A percentile compares a stretch with the other conserved stretches of the same genome.
These are phyloP conservation scores for Claviceps fusiformis DNA, from an alignment of 2,329 filamentous ascomycete genomes.

Conservation along the genomic window DNA sequence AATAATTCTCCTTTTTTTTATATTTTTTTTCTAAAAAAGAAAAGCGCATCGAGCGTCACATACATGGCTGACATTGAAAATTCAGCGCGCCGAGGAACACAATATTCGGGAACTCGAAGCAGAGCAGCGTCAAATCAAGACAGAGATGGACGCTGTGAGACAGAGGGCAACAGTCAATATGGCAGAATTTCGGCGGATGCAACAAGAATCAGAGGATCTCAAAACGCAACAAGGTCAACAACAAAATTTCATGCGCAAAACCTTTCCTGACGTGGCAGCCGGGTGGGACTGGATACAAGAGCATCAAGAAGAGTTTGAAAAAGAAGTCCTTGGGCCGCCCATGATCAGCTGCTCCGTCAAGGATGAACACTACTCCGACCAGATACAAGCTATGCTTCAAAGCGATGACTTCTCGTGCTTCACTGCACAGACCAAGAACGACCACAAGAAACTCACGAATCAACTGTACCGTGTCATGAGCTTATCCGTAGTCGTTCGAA, in stretches of 20 bases:
- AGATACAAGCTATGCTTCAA: slow-evolving; percentile 38
- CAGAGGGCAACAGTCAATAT: slow-evolving; percentile 28
- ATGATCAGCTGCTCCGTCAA: slow-evolving; percentile 70
- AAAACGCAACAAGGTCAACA: slow-evolving; percentile 66
- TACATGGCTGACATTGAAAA: slow-evolving; percentile 12
- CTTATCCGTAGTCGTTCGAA: slow-evolving; percentile 61
- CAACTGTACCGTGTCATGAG: slow-evolving; percentile 49
- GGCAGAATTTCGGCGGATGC: slow-evolving; percentile 22
- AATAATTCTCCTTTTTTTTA: no score
- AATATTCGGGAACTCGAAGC: slow-evolving; percentile 36
- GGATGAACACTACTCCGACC: slow-evolving; percentile 49
- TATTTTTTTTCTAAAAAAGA: no score
- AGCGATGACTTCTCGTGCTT: slow-evolving; percentile 48
- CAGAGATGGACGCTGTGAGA: slow-evolving; percentile 28
- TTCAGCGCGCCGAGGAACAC: slow-evolving; percentile 48
- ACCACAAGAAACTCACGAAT: slow-evolving; percentile 60
- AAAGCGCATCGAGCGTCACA: neutral
- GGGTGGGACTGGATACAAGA: slow-evolving; percentile 75
- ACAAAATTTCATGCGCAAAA: slow-evolving; percentile 45
- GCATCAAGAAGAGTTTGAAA: slow-evolving; percentile 56
- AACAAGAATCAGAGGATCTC: slow-evolving; percentile 42
- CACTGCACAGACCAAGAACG: slow-evolving; percentile 60
- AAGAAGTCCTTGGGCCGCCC: slow-evolving; percentile 67
- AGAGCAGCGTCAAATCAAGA: slow-evolving; percentile 22
- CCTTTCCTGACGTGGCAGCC: slow-evolving; percentile 48